Conservation (phyloP, 129 eudicot genomes). For the Flaveria brownii region DNA sequence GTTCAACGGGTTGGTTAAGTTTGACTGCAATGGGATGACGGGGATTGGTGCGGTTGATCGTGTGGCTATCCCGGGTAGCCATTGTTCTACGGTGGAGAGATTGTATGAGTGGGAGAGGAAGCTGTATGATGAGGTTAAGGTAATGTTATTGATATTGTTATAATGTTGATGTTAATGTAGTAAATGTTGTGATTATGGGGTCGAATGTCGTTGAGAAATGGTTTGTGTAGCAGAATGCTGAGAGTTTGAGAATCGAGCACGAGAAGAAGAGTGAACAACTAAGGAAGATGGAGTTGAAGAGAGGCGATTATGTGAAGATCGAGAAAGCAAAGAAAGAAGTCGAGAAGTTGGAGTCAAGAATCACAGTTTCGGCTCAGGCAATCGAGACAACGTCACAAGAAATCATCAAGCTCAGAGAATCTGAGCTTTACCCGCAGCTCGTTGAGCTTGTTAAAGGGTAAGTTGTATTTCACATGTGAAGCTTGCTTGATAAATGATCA, state of each 20-base stretch:
- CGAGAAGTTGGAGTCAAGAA: constrained; percentile 79
- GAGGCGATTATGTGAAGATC: constrained; percentile 72
- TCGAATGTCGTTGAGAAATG: neutral
- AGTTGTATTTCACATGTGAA: constrained; percentile 8
- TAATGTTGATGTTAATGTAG: too few relatives aligned
- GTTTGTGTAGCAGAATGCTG: constrained; percentile 55
- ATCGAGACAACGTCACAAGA: constrained; percentile 78
- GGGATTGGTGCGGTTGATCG: constrained; percentile 33
- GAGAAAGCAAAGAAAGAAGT: constrained; percentile 95
- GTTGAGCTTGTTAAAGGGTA: constrained; percentile 90
- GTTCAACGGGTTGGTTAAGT: constrained; percentile 39
- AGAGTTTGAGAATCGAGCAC: constrained; percentile 72
- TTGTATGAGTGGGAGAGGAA: constrained; percentile 93
- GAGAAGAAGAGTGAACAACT: constrained; percentile 59
- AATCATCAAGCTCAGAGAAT: constrained; percentile 77
- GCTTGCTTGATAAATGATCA: too few relatives aligned
- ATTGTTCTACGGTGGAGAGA: constrained; percentile 86
- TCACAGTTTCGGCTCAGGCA: constrained; percentile 73
- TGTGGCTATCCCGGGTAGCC: constrained; percentile 39
- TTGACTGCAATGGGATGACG: constrained; percentile 48
- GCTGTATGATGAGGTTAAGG: constrained; percentile 89
- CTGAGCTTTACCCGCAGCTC: constrained; percentile 88
- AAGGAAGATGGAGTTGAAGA: constrained; percentile 82
- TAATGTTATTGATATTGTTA: constrained; percentile 8
- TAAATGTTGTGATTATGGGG: too few relatives aligned